Conservation (phyloP, 2,329 filamentous ascomycete genomes). For the Pyrenochaeta sp. region DNA sequence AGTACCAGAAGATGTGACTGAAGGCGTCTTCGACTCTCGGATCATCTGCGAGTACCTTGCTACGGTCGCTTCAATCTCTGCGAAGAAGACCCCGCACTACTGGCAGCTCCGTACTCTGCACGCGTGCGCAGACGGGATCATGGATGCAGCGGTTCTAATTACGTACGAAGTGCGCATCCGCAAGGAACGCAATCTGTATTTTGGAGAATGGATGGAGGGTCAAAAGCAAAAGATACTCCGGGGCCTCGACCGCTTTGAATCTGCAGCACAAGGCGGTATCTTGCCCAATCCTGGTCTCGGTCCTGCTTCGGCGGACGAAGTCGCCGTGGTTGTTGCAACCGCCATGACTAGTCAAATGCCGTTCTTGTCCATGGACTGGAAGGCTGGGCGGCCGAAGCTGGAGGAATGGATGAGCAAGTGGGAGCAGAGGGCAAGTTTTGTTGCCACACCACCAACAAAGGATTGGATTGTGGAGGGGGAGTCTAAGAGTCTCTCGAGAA, state of each 20-base stretch:
- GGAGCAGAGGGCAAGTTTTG: slow-evolving; percentile 29
- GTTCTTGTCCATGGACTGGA: slow-evolving; percentile 26
- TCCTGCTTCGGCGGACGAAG: slow-evolving; percentile 25
- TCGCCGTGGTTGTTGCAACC: slow-evolving; percentile 30
- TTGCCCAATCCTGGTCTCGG: slow-evolving; percentile 12
- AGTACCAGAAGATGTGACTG: slow-evolving; percentile 29
- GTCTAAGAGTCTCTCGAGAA: slow-evolving; percentile 6
- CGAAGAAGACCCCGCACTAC: slow-evolving; percentile 20
- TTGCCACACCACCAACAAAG: slow-evolving; percentile 20
- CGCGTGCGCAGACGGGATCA: slow-evolving; percentile 38
- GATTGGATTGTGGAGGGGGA: slow-evolving; percentile 20
- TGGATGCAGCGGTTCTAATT: slow-evolving; percentile 39
- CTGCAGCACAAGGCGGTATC: slow-evolving; percentile 19
- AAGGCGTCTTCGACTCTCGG: slow-evolving; percentile 38
- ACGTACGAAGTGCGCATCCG: slow-evolving; percentile 37
- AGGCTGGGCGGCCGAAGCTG: slow-evolving; percentile 22
- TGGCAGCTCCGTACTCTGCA: slow-evolving; percentile 34
- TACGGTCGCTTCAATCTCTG: slow-evolving; percentile 13
- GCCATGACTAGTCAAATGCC: slow-evolving; percentile 17
- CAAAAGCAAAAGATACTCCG: slow-evolving; percentile 37
- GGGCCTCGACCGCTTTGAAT: slow-evolving; percentile 33
- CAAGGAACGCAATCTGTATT: slow-evolving; percentile 26
- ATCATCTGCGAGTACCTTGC: slow-evolving; percentile 39
- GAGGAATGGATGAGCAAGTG: slow-evolving; percentile 33
- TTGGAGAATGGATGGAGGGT: slow-evolving; percentile 39